Evolutionary conservation across 352 stramenopile species (phyloP), one percentile per base, ranked within the genome.

Genomic region (Lagenidium sp.): DNA sequence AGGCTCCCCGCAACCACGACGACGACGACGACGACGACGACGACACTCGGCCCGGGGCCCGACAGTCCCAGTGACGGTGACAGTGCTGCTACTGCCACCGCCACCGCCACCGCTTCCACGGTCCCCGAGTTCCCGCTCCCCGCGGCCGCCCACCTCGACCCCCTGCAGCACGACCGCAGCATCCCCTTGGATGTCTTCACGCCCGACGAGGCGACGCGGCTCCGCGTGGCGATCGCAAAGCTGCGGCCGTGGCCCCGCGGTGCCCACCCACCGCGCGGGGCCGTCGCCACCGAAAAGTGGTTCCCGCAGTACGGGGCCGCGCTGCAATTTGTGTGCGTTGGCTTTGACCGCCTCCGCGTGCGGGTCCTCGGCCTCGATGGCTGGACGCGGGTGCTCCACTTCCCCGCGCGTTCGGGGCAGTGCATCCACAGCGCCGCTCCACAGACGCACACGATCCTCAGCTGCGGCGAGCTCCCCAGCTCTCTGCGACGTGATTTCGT

Each of bases 221-320:
- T 55, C n/a, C n/a, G n/a, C n/a, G n/a, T n/a, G n/a, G n/a, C n/a
- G n/a, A n/a, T n/a, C n/a, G n/a, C n/a, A n/a, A n/a, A n/a, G n/a
- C n/a, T n/a, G n/a, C n/a, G n/a, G n/a, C n/a, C n/a, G n/a, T n/a
- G n/a, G n/a, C n/a, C n/a, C n/a, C n/a, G n/a, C n/a, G n/a, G n/a
- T n/a, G n/a, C n/a, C n/a, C 30, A 32, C 13, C 8, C 21, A 7
- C 11, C 4, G 13, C 24, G 23, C 3, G 47, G 47, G 13, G 23
- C 32, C 21, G 41, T 56, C 35, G 45, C 36, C 36, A 50, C 41
- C 16, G 19, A 26, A 29, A 45, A 49, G 15, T 85, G 72, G 72
- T 50, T 79, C 21, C 66, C 68, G 1, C 23, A 50, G 44, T 85
- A 81, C 44, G 66, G 60, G 10, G 79, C 60, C 29, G 56, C 40